phyloP scores from a whole-genome alignment of 768 basidiomycete genomes.

The Postia placenta region DNA sequence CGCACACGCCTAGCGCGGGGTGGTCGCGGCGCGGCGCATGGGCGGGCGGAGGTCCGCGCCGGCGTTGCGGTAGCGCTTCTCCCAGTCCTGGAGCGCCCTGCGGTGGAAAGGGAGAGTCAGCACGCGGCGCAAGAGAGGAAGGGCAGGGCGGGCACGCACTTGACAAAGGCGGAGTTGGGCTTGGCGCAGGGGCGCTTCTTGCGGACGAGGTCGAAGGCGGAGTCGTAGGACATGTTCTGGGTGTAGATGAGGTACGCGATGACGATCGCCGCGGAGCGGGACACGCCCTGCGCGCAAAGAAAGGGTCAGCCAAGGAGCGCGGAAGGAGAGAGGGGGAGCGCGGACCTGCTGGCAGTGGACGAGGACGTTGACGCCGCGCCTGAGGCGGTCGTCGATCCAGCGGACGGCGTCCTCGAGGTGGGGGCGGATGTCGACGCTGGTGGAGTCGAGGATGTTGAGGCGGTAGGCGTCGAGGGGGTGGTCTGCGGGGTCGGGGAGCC shows the following conservation, averaged over 20 bases:
- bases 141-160: constrained; percentile 17
- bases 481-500: constrained; percentile 39
- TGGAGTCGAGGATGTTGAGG: constrained; percentile 62
- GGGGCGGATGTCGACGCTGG: constrained; percentile 54
- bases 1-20: constrained; percentile 6
- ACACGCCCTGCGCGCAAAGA: constrained; percentile 50
- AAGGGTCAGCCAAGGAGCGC: constrained; percentile 4
- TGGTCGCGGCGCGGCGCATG: constrained; percentile 14
- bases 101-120: constrained; percentile 15
- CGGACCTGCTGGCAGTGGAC: constrained; percentile 81
- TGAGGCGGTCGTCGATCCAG: constrained; percentile 59
- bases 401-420: constrained; percentile 65
- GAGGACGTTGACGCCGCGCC: constrained; percentile 56
- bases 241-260: constrained; percentile 79
- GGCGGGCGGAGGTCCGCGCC: constrained; percentile 1
- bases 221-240: constrained; percentile 67
- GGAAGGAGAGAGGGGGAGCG: not conserved
- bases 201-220: constrained; percentile 53
- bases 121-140: constrained; percentile 29
- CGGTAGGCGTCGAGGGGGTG: constrained; percentile 45
- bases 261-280: constrained; percentile 69
- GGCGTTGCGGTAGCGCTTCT: constrained; percentile 20
- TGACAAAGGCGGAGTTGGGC: constrained; percentile 73
- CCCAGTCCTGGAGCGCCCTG: constrained; percentile 22
- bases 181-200: constrained; percentile 67